Percentiles rank a stretch among this genome's conserved stretches.
These are phyloP conservation scores for Sporothrix protearum DNA, from an alignment of 2,329 filamentous ascomycete genomes.

Conservation along the genomic window DNA sequence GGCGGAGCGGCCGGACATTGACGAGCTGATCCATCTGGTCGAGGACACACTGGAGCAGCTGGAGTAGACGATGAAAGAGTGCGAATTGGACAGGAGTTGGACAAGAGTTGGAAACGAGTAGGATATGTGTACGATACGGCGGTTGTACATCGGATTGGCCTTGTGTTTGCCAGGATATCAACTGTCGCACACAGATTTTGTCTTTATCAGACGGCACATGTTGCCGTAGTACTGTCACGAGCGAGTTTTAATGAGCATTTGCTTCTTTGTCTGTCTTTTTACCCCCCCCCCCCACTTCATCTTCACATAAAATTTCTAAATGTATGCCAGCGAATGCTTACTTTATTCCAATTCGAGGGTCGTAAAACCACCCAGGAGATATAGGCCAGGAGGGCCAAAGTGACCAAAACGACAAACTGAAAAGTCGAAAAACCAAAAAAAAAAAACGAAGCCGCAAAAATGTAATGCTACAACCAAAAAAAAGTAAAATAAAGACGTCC, in stretches of 20 bases:
- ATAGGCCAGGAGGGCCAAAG: not conserved
- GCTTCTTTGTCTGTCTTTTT: not conserved
- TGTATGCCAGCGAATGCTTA: not conserved
- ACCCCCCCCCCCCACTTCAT: not conserved
- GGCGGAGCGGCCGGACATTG: conserved; percentile 78
- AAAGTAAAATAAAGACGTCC: not conserved
- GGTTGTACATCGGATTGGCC: not conserved
- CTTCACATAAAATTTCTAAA: not conserved
- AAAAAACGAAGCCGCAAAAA: not conserved
- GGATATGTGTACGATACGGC: conserved; percentile 19
- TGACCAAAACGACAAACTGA: not conserved
- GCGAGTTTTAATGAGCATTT: conserved; percentile 14
- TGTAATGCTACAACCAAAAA: not conserved
- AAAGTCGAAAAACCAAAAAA: not conserved
- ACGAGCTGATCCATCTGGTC: conserved; percentile 77
- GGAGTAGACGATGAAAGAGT: conserved; percentile 45
- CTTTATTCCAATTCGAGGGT: not conserved
- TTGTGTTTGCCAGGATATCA: not conserved
- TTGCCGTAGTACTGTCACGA: conserved; percentile 3
- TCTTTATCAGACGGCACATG: not conserved
- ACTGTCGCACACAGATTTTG: not conserved
- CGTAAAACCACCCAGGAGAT: not conserved
- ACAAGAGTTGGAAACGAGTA: not conserved
- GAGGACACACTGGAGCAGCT: conserved; percentile 65
- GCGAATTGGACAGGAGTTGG: not conserved